Percentiles rank a stretch among this genome's conserved stretches.
These are phyloP conservation scores for Panus rudis DNA, from an alignment of 768 basidiomycete genomes.

Conservation along the genomic window DNA sequence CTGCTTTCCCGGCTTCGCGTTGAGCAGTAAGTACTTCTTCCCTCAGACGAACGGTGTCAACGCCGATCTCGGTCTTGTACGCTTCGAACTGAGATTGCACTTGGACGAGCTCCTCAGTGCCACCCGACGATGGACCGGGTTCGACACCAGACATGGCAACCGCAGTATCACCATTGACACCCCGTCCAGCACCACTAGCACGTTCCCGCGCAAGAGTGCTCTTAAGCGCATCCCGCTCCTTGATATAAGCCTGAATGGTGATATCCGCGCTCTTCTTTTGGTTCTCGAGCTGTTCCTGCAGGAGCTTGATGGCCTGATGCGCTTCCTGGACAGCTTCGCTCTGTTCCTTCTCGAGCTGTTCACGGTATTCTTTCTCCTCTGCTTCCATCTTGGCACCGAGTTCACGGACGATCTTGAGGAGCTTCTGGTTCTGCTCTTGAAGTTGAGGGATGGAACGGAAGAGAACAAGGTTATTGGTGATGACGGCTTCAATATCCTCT, in stretches of 20 bases:
- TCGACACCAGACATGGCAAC: slow-evolving; percentile 22
- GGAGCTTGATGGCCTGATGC: slow-evolving; percentile 74
- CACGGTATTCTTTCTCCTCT: slow-evolving; percentile 72
- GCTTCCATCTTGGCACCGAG: slow-evolving; percentile 80
- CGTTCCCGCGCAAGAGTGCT: slow-evolving; percentile 55
- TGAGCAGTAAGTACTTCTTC: slow-evolving; percentile 64
- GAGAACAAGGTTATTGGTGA: slow-evolving; percentile 82
- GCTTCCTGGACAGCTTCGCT: slow-evolving; percentile 81
- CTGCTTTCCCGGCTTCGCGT: slow-evolving; percentile 57
- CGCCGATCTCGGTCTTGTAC: slow-evolving; percentile 72
- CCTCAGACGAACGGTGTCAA: slow-evolving; percentile 64
- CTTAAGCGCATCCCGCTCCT: slow-evolving; percentile 83
- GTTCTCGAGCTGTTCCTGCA: slow-evolving; percentile 71
- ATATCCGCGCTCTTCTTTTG: slow-evolving; percentile 65
- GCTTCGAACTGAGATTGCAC: slow-evolving; percentile 76
- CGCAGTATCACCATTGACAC: slow-evolving; percentile 29
- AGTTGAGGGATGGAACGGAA: slow-evolving; percentile 74
- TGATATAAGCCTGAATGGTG: slow-evolving; percentile 74
- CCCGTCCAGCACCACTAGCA: slow-evolving; percentile 3
- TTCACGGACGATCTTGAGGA: slow-evolving; percentile 77
- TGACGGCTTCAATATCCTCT: slow-evolving; percentile 66
- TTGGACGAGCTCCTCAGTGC: slow-evolving; percentile 58
- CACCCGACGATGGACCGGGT: slow-evolving; percentile 24
- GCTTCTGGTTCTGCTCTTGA: slow-evolving; percentile 89
- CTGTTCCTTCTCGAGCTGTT: slow-evolving; percentile 65